Conservation (phyloP, 305 asterid species). For the Coffea humblotiana region DNA sequence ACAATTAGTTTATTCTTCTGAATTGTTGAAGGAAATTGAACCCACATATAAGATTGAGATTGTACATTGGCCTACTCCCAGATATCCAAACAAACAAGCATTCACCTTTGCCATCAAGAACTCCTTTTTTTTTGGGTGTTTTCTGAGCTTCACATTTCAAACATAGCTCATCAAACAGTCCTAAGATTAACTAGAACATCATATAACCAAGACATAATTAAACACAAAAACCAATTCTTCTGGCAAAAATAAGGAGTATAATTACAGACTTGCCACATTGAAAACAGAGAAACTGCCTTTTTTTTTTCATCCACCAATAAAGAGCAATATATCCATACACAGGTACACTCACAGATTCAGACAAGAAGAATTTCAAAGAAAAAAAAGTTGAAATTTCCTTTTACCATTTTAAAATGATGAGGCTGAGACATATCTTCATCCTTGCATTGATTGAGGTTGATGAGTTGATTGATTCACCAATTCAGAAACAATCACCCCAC, state of each 20-base stretch:
- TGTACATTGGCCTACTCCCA: background rate
- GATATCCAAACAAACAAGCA: background rate
- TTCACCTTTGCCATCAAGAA: background rate
- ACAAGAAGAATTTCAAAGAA: background rate
- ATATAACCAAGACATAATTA: background rate
- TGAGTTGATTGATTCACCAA: constrained; percentile 19
- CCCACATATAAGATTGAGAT: background rate
- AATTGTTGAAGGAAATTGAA: background rate
- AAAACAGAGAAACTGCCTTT: background rate
- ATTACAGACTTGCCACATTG: background rate
- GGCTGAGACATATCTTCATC: constrained; percentile 13
- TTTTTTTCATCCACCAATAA: background rate
- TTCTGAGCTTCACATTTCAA: background rate
- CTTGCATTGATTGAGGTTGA: constrained; percentile 13
- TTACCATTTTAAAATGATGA: constrained; percentile 11
- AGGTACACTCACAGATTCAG: background rate
- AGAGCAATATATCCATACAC: background rate
- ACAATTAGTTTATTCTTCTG: background rate
- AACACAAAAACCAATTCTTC: background rate
- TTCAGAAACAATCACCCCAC: background rate
- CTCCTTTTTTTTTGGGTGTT: background rate
- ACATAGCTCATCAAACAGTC: background rate
- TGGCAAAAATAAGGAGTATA: background rate
- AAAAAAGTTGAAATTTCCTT: background rate
- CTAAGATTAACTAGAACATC: background rate